Conservation (phyloP, 805 yeast genomes). For the Sugiyamaella valdiviana region DNA sequence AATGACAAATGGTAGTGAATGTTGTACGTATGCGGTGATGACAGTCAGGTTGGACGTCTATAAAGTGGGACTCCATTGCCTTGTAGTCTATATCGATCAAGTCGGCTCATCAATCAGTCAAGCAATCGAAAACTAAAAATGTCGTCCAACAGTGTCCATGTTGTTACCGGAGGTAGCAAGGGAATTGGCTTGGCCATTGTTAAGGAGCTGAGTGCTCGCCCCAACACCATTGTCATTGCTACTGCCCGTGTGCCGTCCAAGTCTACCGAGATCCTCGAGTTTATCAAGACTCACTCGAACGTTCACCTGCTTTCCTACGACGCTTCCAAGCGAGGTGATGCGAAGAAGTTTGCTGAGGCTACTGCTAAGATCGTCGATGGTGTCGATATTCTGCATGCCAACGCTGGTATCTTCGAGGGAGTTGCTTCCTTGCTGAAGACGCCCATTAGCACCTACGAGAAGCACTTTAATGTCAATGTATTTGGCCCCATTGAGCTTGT, state of each 20-base stretch:
- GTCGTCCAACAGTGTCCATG: slow-evolving; percentile 25
- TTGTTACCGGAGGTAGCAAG: slow-evolving; percentile 32
- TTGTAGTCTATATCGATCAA: no score
- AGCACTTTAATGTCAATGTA: slow-evolving; percentile 23
- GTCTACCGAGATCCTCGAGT: slow-evolving; percentile 13
- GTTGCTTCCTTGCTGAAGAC: neutral
- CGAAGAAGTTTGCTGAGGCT: slow-evolving; percentile 15
- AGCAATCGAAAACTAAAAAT: neutral
- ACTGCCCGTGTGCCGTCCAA: slow-evolving; percentile 14
- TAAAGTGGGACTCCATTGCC: no score
- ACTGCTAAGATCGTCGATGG: slow-evolving; percentile 17
- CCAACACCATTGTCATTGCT: slow-evolving; percentile 25
- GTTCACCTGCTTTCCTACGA: slow-evolving; percentile 24
- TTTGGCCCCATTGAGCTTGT: slow-evolving; percentile 25
- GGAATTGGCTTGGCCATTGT: slow-evolving; percentile 35
- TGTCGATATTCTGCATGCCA: slow-evolving; percentile 27
- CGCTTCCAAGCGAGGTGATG: slow-evolving; percentile 19
- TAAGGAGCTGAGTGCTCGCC: slow-evolving; percentile 22
- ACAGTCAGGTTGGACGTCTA: no score
- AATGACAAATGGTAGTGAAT: no score
- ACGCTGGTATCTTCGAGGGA: slow-evolving; percentile 25
- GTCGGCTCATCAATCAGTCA: no score
- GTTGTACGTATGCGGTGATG: no score
- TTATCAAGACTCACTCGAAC: slow-evolving; percentile 14
- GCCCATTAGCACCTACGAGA: slow-evolving; percentile 4